phyloP scores from a whole-genome alignment of 73 alveolate genomes.

The Paramecium caudatum region DNA sequence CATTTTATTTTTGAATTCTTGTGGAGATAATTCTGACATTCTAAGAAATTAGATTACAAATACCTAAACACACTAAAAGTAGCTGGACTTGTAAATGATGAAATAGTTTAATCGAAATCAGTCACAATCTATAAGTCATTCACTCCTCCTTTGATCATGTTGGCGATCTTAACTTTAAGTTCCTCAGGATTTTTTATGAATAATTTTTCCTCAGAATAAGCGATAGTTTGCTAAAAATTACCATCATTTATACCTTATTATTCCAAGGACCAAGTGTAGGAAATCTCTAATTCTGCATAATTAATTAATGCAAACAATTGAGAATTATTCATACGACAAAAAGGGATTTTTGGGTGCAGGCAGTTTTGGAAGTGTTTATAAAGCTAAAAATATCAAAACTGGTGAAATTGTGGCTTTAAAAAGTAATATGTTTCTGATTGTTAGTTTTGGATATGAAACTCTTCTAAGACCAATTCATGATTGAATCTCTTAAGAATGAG shows the following conservation, averaged over 20 bases:
- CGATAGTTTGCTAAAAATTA: background rate
- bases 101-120: slow-evolving; percentile 49
- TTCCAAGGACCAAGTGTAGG: slow-evolving; percentile 9
- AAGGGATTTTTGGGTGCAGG: slow-evolving; percentile 76
- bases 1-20: slow-evolving; percentile 16
- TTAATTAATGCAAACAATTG: slow-evolving; percentile 58
- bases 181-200: slow-evolving; percentile 5
- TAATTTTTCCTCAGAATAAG: background rate
- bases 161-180: background rate
- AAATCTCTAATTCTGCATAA: background rate
- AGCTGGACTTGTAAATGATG: slow-evolving; percentile 63
- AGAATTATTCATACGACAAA: slow-evolving; percentile 63
- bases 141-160: background rate
- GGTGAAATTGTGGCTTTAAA: slow-evolving; percentile 74
- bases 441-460: slow-evolving; percentile 70
- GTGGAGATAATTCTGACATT: background rate
- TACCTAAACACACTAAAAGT: slow-evolving; percentile 58
- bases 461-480: slow-evolving; percentile 73
- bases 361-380: slow-evolving; percentile 72
- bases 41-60: background rate
- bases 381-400: slow-evolving; percentile 69
- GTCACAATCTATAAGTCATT: background rate
- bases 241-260: background rate
- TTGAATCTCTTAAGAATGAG: slow-evolving; percentile 72
- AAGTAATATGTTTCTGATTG: background rate